Evolutionary conservation across 768 basidiomycete genomes (phyloP), one percentile per base, ranked within the genome.

Genomic region (Tricholoma bakamatsutake): DNA sequence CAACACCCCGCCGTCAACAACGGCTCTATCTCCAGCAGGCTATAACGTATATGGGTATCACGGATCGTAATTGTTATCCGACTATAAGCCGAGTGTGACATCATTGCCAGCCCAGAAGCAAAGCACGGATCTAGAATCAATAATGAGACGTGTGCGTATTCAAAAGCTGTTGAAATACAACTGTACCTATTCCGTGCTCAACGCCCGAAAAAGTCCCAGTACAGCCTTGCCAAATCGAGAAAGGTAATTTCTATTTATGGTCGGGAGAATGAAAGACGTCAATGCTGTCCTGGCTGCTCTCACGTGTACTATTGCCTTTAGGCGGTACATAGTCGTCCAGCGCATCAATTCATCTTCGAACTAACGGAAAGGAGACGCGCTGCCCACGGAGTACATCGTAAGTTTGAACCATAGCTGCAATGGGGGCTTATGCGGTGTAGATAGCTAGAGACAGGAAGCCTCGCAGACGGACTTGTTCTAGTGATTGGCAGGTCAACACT

Each of bases 1-100:
- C 49, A 50, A 42, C 45, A 13, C 24, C 6, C 35, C 47, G 51
- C 57, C 52, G 53, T 50, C 46, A 54, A 21, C 27, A 43, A 39
- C 59, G 57, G 59, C 50, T 46, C 42, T 13, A 27, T 24, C 3
- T 3, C 21, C 21, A 24, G 2, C 21, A 24, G 21, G 21, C 21
- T 24, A 24, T 24, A 24, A 24, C 45, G 21, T n/a, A 54, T 24
- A 52, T 47, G 33, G 34, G 27, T 15, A 1, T 13, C 7, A 24
- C 3, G 3, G 50, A 30, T 35, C 37, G 13, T n/a, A 15, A 13
- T 21, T 37, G 34, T n/a, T 17, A 4, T 43, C 12, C 42, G 21
- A 24, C 18, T 21, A 7, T 18, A 17, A 24, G 9, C 28, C 11
- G 6, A n/a, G 15, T 7, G 5, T 47, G 28, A 47, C 7, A 30